Conservation (phyloP, 2,329 filamentous ascomycete species). For the Alternaria triticina region DNA sequence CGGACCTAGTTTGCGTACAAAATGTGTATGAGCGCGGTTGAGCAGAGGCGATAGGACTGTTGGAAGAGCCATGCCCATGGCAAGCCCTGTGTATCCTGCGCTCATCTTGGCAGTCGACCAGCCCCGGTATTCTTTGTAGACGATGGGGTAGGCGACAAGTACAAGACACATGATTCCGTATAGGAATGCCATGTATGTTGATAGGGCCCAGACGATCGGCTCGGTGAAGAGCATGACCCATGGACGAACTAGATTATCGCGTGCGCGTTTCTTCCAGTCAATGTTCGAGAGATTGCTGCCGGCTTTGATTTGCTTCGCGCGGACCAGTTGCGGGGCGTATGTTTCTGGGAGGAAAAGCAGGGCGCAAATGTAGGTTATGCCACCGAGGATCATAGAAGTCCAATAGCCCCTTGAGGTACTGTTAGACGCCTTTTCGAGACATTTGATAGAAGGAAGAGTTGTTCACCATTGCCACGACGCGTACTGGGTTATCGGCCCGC, state of each 20-base stretch:
- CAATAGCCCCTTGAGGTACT: not conserved
- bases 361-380: slow-evolving; percentile 42
- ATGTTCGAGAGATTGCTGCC: slow-evolving; percentile 44
- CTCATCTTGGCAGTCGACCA: slow-evolving; percentile 49
- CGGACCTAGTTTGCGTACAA: slow-evolving; percentile 43
- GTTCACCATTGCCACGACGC: not conserved
- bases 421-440: slow-evolving; percentile 50
- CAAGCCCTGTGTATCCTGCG: slow-evolving; percentile 40
- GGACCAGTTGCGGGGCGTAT: slow-evolving; percentile 65
- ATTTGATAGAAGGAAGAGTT: not conserved
- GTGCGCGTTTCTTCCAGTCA: not conserved
- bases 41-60: slow-evolving; percentile 26
- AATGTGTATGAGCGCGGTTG: not conserved
- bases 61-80: slow-evolving; percentile 22
- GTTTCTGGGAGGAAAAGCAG: slow-evolving; percentile 63
- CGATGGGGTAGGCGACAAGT: slow-evolving; percentile 57
- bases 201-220: slow-evolving; percentile 27
- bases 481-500: slow-evolving; percentile 1
- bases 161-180: slow-evolving; percentile 57
- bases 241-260: slow-evolving; percentile 31
- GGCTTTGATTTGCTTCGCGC: slow-evolving; percentile 59
- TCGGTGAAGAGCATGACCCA: slow-evolving; percentile 29
- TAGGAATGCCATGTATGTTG: slow-evolving; percentile 36
- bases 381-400: slow-evolving; percentile 54
- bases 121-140: slow-evolving; percentile 43